phyloP scores from a whole-genome alignment of 2,329 filamentous ascomycete genomes.

The Fusarium heterosporum region DNA sequence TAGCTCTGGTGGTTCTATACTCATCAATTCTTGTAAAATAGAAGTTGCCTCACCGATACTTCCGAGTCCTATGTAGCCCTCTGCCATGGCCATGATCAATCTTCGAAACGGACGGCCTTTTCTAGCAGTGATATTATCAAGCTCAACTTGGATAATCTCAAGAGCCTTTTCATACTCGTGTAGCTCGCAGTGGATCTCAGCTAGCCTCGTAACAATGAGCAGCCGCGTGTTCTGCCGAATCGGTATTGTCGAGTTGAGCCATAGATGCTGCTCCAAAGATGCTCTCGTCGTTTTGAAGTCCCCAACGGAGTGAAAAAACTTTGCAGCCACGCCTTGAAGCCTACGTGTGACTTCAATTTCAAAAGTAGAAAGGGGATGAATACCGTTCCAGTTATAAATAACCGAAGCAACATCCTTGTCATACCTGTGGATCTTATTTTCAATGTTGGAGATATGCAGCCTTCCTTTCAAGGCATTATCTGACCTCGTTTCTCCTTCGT shows the following conservation, averaged over 20 bases:
- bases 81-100: conserved; percentile 42
- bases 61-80: conserved; percentile 43
- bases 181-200: conserved; percentile 49
- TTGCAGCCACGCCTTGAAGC: conserved; percentile 49
- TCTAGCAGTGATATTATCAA: conserved; percentile 29
- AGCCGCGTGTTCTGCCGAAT: conserved; percentile 45
- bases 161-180: conserved; percentile 41
- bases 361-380: conserved; percentile 47
- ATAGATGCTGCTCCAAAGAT: conserved; percentile 49
- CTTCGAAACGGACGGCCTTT: conserved; percentile 43
- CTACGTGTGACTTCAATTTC: conserved; percentile 51
- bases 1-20: conserved; percentile 38
- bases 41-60: conserved; percentile 24
- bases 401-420: conserved; percentile 46
- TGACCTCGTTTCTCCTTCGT: conserved; percentile 32
- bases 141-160: conserved; percentile 40
- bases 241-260: conserved; percentile 42
- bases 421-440: conserved; percentile 52
- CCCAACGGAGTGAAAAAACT: conserved; percentile 51
- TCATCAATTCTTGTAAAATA: conserved; percentile 26
- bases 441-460: conserved; percentile 51
- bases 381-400: conserved; percentile 50
- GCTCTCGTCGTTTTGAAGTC: conserved; percentile 48
- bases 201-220: conserved; percentile 46
- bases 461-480: conserved; percentile 50